Base-by-base conservation (phyloP, 2,329 filamentous ascomycete genomes). In the Exophiala viscosa region DNA sequence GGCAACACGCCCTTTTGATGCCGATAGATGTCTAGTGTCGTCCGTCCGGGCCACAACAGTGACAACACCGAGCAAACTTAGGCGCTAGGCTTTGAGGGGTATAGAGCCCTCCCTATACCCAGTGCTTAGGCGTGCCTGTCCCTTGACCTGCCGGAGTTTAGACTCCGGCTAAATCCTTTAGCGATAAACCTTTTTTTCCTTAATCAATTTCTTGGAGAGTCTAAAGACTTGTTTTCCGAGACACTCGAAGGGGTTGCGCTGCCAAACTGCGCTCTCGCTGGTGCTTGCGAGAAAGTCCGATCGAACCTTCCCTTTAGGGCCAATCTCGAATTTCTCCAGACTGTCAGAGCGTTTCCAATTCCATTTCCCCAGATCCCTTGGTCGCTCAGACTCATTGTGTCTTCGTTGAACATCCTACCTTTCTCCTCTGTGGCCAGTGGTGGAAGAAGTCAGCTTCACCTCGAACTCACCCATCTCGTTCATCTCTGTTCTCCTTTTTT, bases 311-410 rank as follows among this genome's bases (percentile, higher is more conserved):
- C 9, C 39, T 28, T 18, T 23, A 23, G 18, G 18, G 28, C 18
- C 40, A 42, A 42, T 42, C 20, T 42, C 40, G 34, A 36, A 13
- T 42, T 41, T 23, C 40, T 42, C 40, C 40, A 31, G 40, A 42
- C 40, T 42, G 39, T 41, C 39, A 23, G 15, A 17, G 11, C 11
- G 15, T 23, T 2, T 13, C 17, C 10, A 18, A 31, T 42, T 14
- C 40, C 40, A 42, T 42, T 42, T 42, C 40, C 40, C 40, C 40
- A 42, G 40, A 42, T 23, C 20, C 11, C 17, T 10, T 17, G 17
- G n/a, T 18, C 38, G 14, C 38, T 40, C 15, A 7, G 15, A 17
- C 15, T 40, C 14, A 18, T 38, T 38, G 35, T 5, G 7, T 38
- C 35, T 9, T 38, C n/a, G 35, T 38, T 38, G 15, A 5, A 36